These are phyloP conservation scores for Wallacemonas rigidus DNA, from an alignment of 208 protist genomes.

Conservation along the genomic window DNA sequence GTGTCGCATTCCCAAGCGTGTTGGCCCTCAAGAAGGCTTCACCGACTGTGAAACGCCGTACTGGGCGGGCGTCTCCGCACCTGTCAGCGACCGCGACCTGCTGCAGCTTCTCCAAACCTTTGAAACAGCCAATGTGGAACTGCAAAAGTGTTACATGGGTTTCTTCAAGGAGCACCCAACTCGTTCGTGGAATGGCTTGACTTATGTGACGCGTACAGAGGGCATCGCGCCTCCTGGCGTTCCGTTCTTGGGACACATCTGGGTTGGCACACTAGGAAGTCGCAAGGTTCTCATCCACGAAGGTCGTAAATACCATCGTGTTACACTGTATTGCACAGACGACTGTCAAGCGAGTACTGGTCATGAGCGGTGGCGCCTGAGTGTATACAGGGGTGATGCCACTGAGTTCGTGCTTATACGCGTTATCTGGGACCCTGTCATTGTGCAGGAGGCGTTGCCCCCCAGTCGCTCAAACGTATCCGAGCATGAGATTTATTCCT, in stretches of 20 bases:
- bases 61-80: slow-evolving; percentile 51
- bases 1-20: slow-evolving; percentile 55
- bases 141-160: slow-evolving; percentile 79
- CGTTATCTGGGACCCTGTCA: slow-evolving; percentile 73
- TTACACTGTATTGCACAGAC: slow-evolving; percentile 70
- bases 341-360: slow-evolving; percentile 51
- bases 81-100: slow-evolving; percentile 64
- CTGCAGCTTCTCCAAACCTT: slow-evolving; percentile 49
- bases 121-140: slow-evolving; percentile 60
- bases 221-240: slow-evolving; percentile 41
- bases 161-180: slow-evolving; percentile 59
- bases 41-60: slow-evolving; percentile 83
- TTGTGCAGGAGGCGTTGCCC: slow-evolving; percentile 66
- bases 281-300: slow-evolving; percentile 62
- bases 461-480: slow-evolving; percentile 47
- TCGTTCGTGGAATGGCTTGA: slow-evolving; percentile 75
- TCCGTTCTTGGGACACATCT: slow-evolving; percentile 71
- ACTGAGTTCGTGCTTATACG: slow-evolving; percentile 53
- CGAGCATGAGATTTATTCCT: slow-evolving; percentile 38
- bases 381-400: slow-evolving; percentile 45
- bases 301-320: slow-evolving; percentile 46
- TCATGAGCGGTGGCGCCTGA: slow-evolving; percentile 73
- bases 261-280: slow-evolving; percentile 53
- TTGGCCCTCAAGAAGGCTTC: slow-evolving; percentile 66
- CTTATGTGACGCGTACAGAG: slow-evolving; percentile 54